Evolutionary conservation across 371 early-diverging fungal species (phyloP), one percentile per base, ranked within the genome.

Genomic region (Apophysomyces variabilis): DNA sequence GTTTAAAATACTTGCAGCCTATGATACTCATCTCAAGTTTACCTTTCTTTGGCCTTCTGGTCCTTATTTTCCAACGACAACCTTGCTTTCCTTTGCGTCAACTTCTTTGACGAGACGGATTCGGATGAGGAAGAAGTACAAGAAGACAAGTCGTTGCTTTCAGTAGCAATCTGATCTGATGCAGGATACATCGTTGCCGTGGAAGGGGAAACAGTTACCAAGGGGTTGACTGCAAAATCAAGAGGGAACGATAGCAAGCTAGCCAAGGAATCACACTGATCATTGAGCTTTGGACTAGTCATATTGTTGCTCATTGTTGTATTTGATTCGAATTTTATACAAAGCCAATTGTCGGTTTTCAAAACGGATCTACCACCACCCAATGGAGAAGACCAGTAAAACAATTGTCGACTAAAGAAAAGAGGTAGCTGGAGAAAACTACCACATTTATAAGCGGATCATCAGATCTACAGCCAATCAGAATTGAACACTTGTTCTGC

Each of bases 21-120:
- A 36, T 41, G 38, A 14, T 39, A 61, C 18, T 41, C 38, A 4
- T 47, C 26, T 37, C 32, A 37, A 58, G 32, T 43, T 57, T 60
- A 70, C 63, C 69, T 75, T 73, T 82, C 83, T 70, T 74, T 83
- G 12, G 80, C 75, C 65, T 80, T 83, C 71, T 80, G 77, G 57
- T 80, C 80, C 69, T 79, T 80, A 45, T 78, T 76, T 37, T 78
- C 77, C 66, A 78, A 60, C 43, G 80, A 72, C 8, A 78, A 60
- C 54, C 72, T 70, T 18, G 75, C 60, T 57, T 79, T 82, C 65
- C 70, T 41, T 41, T 41, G 41, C 1, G 41, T 75, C 11, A 57
- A 41, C 37, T 50, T 32, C 58, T 58, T 62, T 54, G 67, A 41
- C 13, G 13, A 41, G 13, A 41, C 41, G 41, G 41, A 41, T 11